Evolutionary conservation across 2,329 filamentous ascomycete genomes (phyloP).

Genomic region (Chalaropsis thielavioides): DNA sequence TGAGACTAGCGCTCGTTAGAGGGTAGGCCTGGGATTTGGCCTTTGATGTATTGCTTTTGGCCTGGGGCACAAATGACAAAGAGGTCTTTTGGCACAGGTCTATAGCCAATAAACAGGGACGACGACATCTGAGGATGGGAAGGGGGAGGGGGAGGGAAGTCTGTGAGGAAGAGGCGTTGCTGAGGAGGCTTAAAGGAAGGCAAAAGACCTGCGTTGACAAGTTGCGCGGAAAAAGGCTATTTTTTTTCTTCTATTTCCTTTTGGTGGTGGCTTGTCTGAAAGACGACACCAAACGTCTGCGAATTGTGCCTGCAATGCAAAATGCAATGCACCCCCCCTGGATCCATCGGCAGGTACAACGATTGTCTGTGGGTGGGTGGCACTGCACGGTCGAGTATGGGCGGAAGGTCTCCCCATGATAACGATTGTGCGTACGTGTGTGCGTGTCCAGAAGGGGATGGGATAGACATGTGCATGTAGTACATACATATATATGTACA

Average conservation of each 20-base stretch:
- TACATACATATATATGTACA: not conserved
- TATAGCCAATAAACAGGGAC: not conserved
- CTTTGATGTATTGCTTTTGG: not conserved
- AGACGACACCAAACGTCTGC: too few relatives aligned
- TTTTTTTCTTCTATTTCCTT: too few relatives aligned
- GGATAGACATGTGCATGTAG: not conserved
- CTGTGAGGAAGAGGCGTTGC: not conserved
- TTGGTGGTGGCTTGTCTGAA: not conserved
- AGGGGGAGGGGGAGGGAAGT: too few relatives aligned
- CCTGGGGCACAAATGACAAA: not conserved
- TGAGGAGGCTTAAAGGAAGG: not conserved
- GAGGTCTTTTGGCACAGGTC: not conserved
- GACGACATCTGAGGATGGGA: too few relatives aligned
- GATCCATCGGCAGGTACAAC: conserved; percentile 3
- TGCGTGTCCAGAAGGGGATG: not conserved
- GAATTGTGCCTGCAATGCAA: not conserved
- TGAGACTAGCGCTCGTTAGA: not conserved
- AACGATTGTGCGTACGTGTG: not conserved
- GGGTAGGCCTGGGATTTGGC: not conserved
- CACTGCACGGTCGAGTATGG: not conserved
- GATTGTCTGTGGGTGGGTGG: not conserved
- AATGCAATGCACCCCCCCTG: not conserved
- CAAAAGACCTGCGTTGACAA: not conserved
- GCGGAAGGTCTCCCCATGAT: not conserved
- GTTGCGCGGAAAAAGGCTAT: not conserved